Conservation (phyloP, 352 stramenopile species). For the Phytophthora capsici region DNA sequence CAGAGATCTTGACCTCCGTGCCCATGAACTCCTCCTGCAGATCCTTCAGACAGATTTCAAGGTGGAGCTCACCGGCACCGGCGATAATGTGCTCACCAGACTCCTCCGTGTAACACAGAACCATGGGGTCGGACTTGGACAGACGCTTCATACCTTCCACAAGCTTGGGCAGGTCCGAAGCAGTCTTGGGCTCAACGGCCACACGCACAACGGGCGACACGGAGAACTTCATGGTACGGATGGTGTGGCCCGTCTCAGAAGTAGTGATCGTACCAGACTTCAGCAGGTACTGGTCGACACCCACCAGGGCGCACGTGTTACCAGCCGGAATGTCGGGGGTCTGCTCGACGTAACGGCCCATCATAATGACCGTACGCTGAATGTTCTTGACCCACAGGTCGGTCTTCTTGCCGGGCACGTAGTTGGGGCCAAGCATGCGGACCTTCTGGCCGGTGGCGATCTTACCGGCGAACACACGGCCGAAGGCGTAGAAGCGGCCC, state of each 20-base stretch:
- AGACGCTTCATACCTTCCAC: constrained; percentile 99
- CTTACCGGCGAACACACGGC: constrained; percentile 99
- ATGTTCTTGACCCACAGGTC: constrained; percentile 99
- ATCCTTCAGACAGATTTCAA: constrained; percentile 99
- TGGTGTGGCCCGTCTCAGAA: constrained; percentile 97
- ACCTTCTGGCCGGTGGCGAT: constrained; percentile 99
- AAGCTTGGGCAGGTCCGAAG: constrained; percentile 99
- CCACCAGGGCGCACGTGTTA: constrained; percentile 99
- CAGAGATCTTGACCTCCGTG: constrained; percentile 98
- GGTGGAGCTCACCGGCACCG: constrained; percentile 98
- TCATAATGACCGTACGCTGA: constrained; percentile 99
- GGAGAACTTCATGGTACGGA: constrained; percentile 99
- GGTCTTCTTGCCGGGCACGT: constrained; percentile 99
- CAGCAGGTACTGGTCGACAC: constrained; percentile 99
- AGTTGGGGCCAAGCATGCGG: constrained; percentile 99
- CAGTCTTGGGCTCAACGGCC: constrained; percentile 99
- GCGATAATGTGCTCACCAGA: constrained; percentile 99
- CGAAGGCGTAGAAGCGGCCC: constrained; percentile 99
- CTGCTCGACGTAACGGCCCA: constrained; percentile 98
- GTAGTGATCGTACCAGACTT: constrained; percentile 99
- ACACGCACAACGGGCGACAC: constrained; percentile 99
- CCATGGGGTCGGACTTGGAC: constrained; percentile 99
- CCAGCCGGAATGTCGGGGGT: constrained; percentile 98
- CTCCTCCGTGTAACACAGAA: constrained; percentile 99
- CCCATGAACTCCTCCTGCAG: constrained; percentile 99